phyloP scores from a whole-genome alignment of 768 basidiomycete species.

The Auriscalpium orientale region DNA sequence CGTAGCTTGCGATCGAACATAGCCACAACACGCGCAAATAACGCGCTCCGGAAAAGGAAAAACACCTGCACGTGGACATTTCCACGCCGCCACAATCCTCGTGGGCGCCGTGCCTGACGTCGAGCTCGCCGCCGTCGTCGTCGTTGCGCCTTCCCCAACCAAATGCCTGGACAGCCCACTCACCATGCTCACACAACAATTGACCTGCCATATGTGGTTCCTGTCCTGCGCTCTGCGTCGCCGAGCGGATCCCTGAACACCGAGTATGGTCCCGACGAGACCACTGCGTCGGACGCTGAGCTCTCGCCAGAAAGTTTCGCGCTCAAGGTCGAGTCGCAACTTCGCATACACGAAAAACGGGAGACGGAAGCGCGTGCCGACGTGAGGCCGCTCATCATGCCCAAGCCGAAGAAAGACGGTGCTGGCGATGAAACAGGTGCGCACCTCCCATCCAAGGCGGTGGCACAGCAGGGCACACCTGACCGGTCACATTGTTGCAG shows the following conservation, averaged over 20 bases:
- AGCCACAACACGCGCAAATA: background rate
- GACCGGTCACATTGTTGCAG: slow-evolving; percentile 17
- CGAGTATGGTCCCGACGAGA: slow-evolving; percentile 39
- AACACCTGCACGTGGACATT: background rate
- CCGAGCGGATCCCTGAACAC: slow-evolving; percentile 42
- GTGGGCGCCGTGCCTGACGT: no score
- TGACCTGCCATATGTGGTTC: slow-evolving; percentile 32
- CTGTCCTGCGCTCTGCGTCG: slow-evolving; percentile 38
- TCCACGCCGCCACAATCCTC: background rate
- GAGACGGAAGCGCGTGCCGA: slow-evolving; percentile 31
- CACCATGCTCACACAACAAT: slow-evolving; percentile 16
- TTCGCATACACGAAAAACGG: slow-evolving; percentile 28
- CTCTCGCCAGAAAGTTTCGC: slow-evolving; percentile 31
- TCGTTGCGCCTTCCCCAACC: no score
- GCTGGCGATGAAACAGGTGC: slow-evolving; percentile 33
- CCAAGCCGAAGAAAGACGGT: slow-evolving; percentile 17
- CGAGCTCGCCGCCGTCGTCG: no score
- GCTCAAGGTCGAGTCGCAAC: slow-evolving; percentile 26
- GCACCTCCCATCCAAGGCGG: background rate
- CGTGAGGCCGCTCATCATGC: slow-evolving; percentile 25
- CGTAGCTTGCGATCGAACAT: background rate
- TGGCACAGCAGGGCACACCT: slow-evolving; percentile 3
- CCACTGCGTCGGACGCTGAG: slow-evolving; percentile 32
- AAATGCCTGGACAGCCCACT: background rate
- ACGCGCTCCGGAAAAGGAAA: background rate